Evolutionary conservation across 805 yeast genomes (phyloP), one percentile per base, ranked within the genome.

Genomic region (Trichomonascus vanleenenianus): DNA sequence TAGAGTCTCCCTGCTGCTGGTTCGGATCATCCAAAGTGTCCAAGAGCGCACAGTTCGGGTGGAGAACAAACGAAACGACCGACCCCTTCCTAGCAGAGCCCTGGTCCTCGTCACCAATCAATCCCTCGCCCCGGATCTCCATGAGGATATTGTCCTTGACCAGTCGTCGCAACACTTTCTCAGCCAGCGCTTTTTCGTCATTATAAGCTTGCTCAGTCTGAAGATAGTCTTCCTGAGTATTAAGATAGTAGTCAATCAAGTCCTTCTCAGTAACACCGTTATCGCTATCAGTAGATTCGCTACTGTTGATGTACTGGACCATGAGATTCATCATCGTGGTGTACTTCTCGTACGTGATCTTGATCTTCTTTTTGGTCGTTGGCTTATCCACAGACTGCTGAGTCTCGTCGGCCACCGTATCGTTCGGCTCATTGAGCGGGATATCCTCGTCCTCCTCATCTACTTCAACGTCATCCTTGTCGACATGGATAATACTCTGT

Each of bases 401-500:
- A 3, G 44, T 39, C 18, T 35, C 33, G 14, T 43, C 46, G 11
- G 49, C 46, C 12, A 42, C 50, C 2, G 45, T 30, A 16, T 12
- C 20, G 19, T 57, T 48, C 38, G 48, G 52, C 37, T 57, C 58
- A 25, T 48, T 50, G 41, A 46, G 50, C 25, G 50, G 61, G 16
- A 70, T 62, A 39, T 59, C 62, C 16, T 54, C 63, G 2, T 63
- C 74, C 27, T 75, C 88, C n/a, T 79, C 94, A 10, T 80, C 93
- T 40, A 91, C 72, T 49, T 86, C 93, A 35, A 91, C 75, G 61
- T 91, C 97, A 55, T 91, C 97, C 62, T 83, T 83, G 61, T 93
- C 97, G 35, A 91, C 97, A 50, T 93, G 79, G 56, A 93, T 87
- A 50, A 91, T 89, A 33, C 96, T 85, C 65, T 87, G 95, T 61